Evolutionary conservation across 768 basidiomycete species (phyloP), one percentile per base, ranked within the genome.

Genomic region (Amanita thiersii): DNA sequence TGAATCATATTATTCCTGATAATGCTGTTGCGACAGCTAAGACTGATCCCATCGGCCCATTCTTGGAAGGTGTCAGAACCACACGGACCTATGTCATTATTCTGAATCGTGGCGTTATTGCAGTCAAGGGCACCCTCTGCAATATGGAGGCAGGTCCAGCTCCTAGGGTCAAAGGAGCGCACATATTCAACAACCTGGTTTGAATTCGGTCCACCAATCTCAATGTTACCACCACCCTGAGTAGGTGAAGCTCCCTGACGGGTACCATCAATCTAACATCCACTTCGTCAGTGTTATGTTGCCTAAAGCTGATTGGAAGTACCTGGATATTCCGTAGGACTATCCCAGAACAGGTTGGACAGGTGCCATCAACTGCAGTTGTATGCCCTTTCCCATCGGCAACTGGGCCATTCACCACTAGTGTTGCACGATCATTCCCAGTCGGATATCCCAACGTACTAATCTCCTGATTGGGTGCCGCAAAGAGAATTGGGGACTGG

Each of bases 101-200:
- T 81, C 53, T 83, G 81, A 23, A 91, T 66, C 3, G 73, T 74
- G 9, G 62, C 65, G 43, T 79, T 78, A 44, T 64, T 71, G 62
- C 88, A 92, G 6, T 58, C 65, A 26, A 82, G 65, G 24, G 69
- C 57, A 3, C 88, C 89, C 56, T 90, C 80, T 0, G 69, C 64
- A 23, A 91, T 55, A 51, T 92, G 90, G 28, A 92, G 66, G 56
- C 87, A 89, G 5, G 84, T 77, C 88, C 89, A 90, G 45, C 83
- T 64, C 38, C 87, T 72, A 2, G 86, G 85, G 57, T 91, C 77
- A 52, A 64, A 85, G 5, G 83, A 80, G 48, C 68, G 75, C 8
- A 90, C 86, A 47, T 75, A 78, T 63, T 90, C 85, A 40, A 92
- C 66, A 28, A 88, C 50, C 56, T 92, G 88, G 51, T 71, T 64